phyloP scores from a whole-genome alignment of 768 basidiomycete species.

The Suillus plorans region DNA sequence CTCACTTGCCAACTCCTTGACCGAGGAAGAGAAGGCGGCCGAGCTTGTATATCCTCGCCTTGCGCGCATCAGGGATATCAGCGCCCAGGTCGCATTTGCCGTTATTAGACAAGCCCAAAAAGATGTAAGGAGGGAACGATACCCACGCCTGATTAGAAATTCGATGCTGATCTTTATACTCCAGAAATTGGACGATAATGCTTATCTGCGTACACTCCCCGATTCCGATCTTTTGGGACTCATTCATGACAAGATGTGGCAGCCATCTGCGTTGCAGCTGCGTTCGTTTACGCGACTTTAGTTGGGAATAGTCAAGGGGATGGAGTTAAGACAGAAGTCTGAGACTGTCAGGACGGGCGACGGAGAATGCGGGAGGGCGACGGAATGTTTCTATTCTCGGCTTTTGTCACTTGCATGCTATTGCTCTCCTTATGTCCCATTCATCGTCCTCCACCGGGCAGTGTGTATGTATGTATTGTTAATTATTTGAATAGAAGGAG shows the following conservation, averaged over 20 bases:
- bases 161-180: conserved; percentile 5
- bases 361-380: conserved; percentile 2
- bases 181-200: conserved; percentile 47
- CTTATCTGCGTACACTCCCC: conserved; percentile 45
- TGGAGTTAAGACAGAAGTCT: not conserved
- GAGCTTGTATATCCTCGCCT: conserved; percentile 71
- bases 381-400: conserved; percentile 2
- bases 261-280: conserved; percentile 29
- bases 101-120: conserved; percentile 65
- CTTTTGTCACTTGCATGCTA: conserved; percentile 1
- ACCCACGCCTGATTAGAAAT: not conserved
- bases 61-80: conserved; percentile 63
- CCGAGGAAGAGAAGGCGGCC: conserved; percentile 49
- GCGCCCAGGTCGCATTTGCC: conserved; percentile 57
- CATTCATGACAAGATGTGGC: conserved; percentile 59
- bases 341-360: not conserved
- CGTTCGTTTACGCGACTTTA: conserved; percentile 17
- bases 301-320: conserved; percentile 1
- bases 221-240: conserved; percentile 49
- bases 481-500: not conserved
- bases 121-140: conserved; percentile 41
- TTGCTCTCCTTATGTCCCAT: not conserved
- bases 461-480: not conserved
- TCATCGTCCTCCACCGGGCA: not conserved
- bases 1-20: conserved; percentile 58